Conservation (phyloP, 176 grass and related monocot genomes). For the Oryza nivara region DNA sequence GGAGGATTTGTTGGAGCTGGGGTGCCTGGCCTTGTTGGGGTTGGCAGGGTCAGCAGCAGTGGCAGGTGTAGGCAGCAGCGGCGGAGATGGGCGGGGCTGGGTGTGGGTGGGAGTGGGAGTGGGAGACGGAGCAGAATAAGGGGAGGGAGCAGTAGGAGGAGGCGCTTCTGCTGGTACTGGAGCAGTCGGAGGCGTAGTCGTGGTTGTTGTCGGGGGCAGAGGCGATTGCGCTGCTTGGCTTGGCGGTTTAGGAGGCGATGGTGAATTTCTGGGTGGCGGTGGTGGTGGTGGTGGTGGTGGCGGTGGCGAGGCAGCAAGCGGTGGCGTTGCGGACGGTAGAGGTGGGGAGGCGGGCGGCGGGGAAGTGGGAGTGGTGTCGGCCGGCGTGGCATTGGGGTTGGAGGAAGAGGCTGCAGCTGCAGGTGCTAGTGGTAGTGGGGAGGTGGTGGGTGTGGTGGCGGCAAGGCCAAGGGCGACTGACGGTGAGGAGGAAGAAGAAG, state of each 20-base stretch:
- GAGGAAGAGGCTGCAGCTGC: slow-evolving; percentile 18
- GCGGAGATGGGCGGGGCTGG: not conserved
- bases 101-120: not conserved
- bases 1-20: slow-evolving; percentile 28
- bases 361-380: slow-evolving; percentile 24
- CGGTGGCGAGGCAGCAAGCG: not conserved
- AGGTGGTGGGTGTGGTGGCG: slow-evolving; percentile 28
- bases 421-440: slow-evolving; percentile 21
- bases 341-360: slow-evolving; percentile 19
- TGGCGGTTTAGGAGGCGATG: slow-evolving; percentile 12
- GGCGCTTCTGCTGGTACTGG: not conserved
- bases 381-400: slow-evolving; percentile 42
- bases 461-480: not conserved
- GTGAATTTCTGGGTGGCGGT: not conserved
- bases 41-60: slow-evolving; percentile 38
- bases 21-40: not conserved
- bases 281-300: not conserved
- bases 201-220: slow-evolving; percentile 24
- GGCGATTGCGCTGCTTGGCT: slow-evolving; percentile 11
- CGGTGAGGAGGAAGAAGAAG: not conserved
- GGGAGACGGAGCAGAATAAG: slow-evolving; percentile 28
- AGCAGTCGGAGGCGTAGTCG: not conserved
- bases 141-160: slow-evolving; percentile 1
- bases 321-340: slow-evolving; percentile 4
- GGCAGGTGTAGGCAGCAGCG: slow-evolving; percentile 50